Evolutionary conservation across 768 basidiomycete genomes (phyloP), one percentile per base, ranked within the genome.

Genomic region (Naganishia friedmannii): DNA sequence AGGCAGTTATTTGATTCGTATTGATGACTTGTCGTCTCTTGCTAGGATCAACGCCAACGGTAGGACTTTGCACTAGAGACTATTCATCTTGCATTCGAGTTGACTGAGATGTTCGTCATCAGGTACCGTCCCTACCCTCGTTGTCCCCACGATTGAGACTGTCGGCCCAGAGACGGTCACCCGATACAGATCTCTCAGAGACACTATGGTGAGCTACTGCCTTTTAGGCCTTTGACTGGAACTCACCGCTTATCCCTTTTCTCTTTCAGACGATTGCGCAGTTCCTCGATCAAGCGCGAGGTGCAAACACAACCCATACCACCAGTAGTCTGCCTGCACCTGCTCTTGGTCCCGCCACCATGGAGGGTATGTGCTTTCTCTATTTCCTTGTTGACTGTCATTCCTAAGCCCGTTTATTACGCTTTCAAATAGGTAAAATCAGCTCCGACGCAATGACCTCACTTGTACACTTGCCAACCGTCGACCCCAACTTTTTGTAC

Each of bases 281-380:
- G 68, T 91, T 93, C 77, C 83, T 94, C 54, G 92, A 93, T 82
- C 88, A 88, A 78, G 91, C 91, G 17, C 87, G 92, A 55, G 90
- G 88, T 0, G 80, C 86, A 17, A 81, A 84, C 67, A 90, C 90
- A 10, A 88, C 89, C 4, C 85, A 87, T 73, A 88, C 90, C 5
- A 89, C 87, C 2, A 90, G 89, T 0, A 77, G 82, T 15, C 86
- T 88, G 0, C 91, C 92, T 0, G 90, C 91, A 0, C 90, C 91
- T 0, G 83, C 86, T 0, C 83, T 93, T 28, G 84, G 88, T 21
- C 91, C 92, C 0, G 91, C 91, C 0, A 92, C 92, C 3, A 86
- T 92, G 71, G 88, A 87, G n/a, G 86, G 88, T 76, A 28, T 45
- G 60, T 45, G 13, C 0, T 28, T 80, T 83, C 70, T 53, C 10